A percentile compares a stretch with the other conserved stretches of the same genome.
Conservation (phyloP, 352 stramenopile genomes). For the Globisporangium abappressorium region DNA sequence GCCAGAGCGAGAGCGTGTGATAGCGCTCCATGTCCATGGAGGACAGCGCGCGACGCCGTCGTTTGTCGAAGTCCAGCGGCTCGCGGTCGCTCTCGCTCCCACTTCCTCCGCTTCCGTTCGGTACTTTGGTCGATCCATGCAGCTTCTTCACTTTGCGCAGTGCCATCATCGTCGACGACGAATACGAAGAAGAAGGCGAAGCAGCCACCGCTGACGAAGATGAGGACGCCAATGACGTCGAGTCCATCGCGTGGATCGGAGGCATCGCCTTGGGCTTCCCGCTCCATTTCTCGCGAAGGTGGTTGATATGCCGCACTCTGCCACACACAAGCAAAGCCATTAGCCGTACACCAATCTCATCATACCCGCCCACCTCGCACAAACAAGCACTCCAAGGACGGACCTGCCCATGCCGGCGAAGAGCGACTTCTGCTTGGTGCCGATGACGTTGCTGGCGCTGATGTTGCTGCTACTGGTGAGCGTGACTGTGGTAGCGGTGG, state of each 20-base stretch:
- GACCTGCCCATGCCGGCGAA: conserved; percentile 44
- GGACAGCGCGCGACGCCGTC: conserved; percentile 18
- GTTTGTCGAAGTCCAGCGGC: conserved; percentile 6
- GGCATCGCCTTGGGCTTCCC: conserved; percentile 16
- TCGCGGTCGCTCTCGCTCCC: conserved; percentile 20
- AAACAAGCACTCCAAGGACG: neutral
- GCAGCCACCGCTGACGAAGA: neutral
- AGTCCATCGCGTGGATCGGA: conserved; percentile 4
- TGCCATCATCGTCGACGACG: conserved; percentile 5
- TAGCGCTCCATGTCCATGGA: conserved; percentile 45
- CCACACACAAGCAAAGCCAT: neutral
- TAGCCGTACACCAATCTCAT: neutral
- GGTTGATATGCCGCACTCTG: conserved; percentile 53
- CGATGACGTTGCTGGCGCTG: conserved; percentile 8
- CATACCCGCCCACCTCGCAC: neutral
- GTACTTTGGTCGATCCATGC: conserved; percentile 15
- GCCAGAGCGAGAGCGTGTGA: conserved; percentile 39
- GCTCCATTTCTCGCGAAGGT: conserved; percentile 52
- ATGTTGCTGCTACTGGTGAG: conserved; percentile 12
- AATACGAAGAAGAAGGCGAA: conserved; percentile 17
- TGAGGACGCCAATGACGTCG: neutral
- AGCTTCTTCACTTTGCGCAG: conserved; percentile 16
- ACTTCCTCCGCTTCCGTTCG: conserved; percentile 18
- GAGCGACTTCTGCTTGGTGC: conserved; percentile 37
- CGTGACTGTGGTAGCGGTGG: conserved; percentile 2